Conservation (phyloP, 768 basidiomycete genomes). For the Tulasnella sp. region DNA sequence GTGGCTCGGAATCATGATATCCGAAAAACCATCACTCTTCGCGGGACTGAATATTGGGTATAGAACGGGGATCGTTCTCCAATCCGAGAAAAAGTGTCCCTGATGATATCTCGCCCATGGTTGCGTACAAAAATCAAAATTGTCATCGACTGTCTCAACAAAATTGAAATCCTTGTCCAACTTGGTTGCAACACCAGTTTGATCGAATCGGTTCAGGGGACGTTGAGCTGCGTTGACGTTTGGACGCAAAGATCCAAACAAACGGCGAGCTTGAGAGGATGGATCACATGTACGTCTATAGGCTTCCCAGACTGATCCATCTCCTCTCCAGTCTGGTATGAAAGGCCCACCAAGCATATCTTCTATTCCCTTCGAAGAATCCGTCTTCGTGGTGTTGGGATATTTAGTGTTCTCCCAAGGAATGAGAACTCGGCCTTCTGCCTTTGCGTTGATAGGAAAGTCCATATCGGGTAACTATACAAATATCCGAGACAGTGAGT, state of each 20-base stretch:
- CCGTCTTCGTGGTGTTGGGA: conserved; percentile 50
- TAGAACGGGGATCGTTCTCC: conserved; percentile 75
- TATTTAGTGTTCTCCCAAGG: conserved; percentile 78
- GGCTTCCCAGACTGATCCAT: conserved; percentile 86
- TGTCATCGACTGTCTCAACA: conserved; percentile 42
- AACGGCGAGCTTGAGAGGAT: conserved; percentile 59
- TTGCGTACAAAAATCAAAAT: conserved; percentile 61
- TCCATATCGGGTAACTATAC: conserved; percentile 82
- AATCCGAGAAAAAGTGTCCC: conserved; percentile 96
- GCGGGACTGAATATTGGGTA: conserved; percentile 93
- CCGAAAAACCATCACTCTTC: conserved; percentile 69
- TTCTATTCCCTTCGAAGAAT: conserved; percentile 36
- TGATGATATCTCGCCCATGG: conserved; percentile 80
- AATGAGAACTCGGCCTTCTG: conserved; percentile 85
- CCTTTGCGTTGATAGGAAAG: conserved; percentile 83
- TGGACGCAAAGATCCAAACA: conserved; percentile 64
- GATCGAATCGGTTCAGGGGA: conserved; percentile 22
- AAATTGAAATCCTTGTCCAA: conserved; percentile 48
- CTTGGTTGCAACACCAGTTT: conserved; percentile 22
- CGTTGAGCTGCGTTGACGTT: conserved; percentile 16
- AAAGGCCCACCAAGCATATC: conserved; percentile 51
- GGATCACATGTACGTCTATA: conserved; percentile 87
- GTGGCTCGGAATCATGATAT: conserved; percentile 90
- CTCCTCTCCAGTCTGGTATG: conserved; percentile 69
- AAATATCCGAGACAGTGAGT: neutral